phyloP scores from a whole-genome alignment of 257 asterid genomes.

The Ajuga chamaepitys region DNA sequence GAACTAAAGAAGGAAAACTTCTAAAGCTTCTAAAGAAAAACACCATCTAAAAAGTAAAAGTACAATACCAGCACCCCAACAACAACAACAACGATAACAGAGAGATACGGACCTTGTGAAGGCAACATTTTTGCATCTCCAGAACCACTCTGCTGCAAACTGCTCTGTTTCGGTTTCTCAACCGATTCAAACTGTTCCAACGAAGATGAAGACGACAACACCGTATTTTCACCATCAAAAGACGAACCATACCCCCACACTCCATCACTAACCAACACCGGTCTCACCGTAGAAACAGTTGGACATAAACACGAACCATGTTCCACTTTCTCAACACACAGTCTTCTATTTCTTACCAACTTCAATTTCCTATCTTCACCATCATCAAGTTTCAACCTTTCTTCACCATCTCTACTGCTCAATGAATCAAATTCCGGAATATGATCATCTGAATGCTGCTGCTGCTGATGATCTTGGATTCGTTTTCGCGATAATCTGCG shows the following conservation, averaged over 20 bases:
- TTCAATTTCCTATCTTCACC: constrained; percentile 10
- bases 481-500: constrained; percentile 34
- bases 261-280: constrained; percentile 28
- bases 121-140: constrained; percentile 6
- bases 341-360: constrained; percentile 12
- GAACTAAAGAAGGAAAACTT: too few relatives aligned
- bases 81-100: background rate
- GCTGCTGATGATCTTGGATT: constrained; percentile 10
- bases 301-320: constrained; percentile 17
- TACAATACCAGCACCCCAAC: background rate
- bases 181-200: constrained; percentile 6
- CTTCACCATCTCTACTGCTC: background rate
- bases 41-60: background rate
- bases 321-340: constrained; percentile 25
- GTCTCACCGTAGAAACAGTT: constrained; percentile 19
- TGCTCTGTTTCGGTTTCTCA: background rate
- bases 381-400: constrained; percentile 14
- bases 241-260: constrained; percentile 14
- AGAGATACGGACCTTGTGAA: constrained; percentile 28
- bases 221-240: constrained; percentile 4
- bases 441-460: background rate
- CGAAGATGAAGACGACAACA: constrained; percentile 7
- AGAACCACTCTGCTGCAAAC: constrained; percentile 2
- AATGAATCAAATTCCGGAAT: constrained; percentile 7
- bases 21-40: too few relatives aligned